These are phyloP conservation scores for Sporopachydermia cereana DNA, from an alignment of 1,139 yeast species.

Conservation along the genomic window DNA sequence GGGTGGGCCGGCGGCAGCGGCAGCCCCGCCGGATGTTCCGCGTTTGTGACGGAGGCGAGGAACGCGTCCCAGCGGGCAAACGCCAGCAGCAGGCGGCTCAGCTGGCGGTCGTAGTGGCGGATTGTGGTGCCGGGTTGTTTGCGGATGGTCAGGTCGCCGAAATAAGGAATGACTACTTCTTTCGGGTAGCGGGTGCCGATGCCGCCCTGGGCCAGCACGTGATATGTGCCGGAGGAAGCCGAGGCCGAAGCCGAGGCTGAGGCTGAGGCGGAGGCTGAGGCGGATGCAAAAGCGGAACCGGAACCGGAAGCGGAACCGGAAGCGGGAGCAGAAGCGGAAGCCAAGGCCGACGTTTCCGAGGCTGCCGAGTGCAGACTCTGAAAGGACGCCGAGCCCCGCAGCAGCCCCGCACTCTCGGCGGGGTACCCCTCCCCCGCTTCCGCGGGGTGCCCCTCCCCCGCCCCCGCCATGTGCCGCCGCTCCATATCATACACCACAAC, in stretches of 20 bases:
- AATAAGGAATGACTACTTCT: slow-evolving; percentile 75
- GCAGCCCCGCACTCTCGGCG: neutral
- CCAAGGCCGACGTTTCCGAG: slow-evolving; percentile 21
- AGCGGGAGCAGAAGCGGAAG: slow-evolving; percentile 35
- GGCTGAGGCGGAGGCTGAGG: slow-evolving; percentile 24
- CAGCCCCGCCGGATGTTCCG: neutral
- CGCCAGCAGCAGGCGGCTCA: slow-evolving; percentile 60
- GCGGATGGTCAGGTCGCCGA: slow-evolving; percentile 64
- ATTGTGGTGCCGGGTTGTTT: slow-evolving; percentile 29
- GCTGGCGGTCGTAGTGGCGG: slow-evolving; percentile 51
- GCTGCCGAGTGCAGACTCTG: no score
- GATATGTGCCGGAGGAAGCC: slow-evolving; percentile 34
- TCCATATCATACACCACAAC: slow-evolving; percentile 87
- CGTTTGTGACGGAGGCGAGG: slow-evolving; percentile 22
- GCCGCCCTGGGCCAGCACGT: slow-evolving; percentile 79
- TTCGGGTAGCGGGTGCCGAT: slow-evolving; percentile 70
- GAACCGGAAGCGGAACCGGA: no score
- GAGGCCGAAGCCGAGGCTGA: slow-evolving; percentile 34
- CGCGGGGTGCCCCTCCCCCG: no score
- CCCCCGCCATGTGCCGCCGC: slow-evolving; percentile 30
- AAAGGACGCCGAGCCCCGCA: no score
- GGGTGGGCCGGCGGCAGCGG: neutral
- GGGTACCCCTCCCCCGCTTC: neutral
- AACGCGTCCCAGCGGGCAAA: slow-evolving; percentile 77
- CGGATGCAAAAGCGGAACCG: no score